Evolutionary conservation across 2,329 filamentous ascomycete genomes (phyloP), one percentile per base, ranked within the genome.

Genomic region (Ploettnerulaceae sp.): DNA sequence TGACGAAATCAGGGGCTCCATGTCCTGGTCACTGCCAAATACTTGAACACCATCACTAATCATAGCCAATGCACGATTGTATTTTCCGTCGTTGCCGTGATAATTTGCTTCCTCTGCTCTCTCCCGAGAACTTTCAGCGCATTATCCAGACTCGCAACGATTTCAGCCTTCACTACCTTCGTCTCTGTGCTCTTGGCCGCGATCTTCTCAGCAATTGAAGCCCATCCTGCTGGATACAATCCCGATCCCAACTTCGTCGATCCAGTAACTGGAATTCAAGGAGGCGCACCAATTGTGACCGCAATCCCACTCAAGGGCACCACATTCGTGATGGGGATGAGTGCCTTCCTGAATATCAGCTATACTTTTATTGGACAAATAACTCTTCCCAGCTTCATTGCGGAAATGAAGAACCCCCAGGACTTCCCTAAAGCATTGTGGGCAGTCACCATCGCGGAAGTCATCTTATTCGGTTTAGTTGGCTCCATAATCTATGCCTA

Each of bases 351-450:
- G 65, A 96, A 96, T 68, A 96, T 96, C 63, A 88, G 83, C 68
- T 96, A 95, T 65, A 95, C 90, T 0, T 95, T 96, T 63, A 95
- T 96, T 57, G 90, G 90, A 0, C 90, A 96, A 64, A 95, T 95
- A 59, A 95, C 90, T 0, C 75, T 96, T 11, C 90, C 90, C 0
- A 91, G 86, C 57, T 96, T 96, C 70, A 96, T 96, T 55, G 89
- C 90, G 3, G 90, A 96, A 67, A 96, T 96, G 90, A 86, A 72
- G 47, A 74, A 82, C 21, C 78, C 79, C 1, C 81, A 77, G 47
- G 90, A 96, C 57, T 96, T 96, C 63, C 89, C 89, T 58, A 96
- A 96, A 68, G 88, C 90, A 2, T 77, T 96, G 1, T 95, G 89
- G 80, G 84, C 84, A 2, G 89, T 94, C 51, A 95, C 90, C 8